phyloP scores from a whole-genome alignment of 202 grass and related monocot genomes.

The Sporobolus alterniflorus region DNA sequence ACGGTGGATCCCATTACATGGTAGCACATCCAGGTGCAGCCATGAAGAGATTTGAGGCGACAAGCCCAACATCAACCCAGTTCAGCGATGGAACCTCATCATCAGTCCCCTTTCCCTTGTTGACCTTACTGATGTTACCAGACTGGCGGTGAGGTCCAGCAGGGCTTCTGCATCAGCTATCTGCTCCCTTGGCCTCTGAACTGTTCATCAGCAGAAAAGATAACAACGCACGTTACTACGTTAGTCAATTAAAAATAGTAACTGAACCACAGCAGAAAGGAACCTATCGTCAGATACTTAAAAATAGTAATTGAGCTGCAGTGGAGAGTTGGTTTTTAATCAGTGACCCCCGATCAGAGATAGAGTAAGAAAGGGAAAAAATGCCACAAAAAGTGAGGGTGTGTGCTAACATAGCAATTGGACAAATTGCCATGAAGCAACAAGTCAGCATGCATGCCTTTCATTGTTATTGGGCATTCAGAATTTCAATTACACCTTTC shows the following conservation, averaged over 20 bases:
- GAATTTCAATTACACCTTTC: neutral
- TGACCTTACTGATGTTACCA: slow-evolving; percentile 74
- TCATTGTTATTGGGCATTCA: neutral
- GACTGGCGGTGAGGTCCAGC: slow-evolving; percentile 68
- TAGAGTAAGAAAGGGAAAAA: neutral
- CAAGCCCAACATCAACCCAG: slow-evolving; percentile 63
- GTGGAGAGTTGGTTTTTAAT: neutral
- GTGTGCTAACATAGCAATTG: neutral
- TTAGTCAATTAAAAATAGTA: neutral
- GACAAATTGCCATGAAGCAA: neutral
- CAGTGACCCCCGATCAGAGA: neutral
- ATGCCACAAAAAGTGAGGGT: neutral
- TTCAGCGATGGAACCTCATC: slow-evolving; percentile 36
- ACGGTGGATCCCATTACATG: slow-evolving; percentile 51
- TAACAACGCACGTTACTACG: too few relatives aligned
- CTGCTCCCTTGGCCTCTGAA: slow-evolving; percentile 92
- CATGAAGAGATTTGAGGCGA: slow-evolving; percentile 61
- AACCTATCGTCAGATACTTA: neutral
- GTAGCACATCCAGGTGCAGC: slow-evolving; percentile 67
- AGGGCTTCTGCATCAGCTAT: slow-evolving; percentile 87
- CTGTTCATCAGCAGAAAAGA: slow-evolving; percentile 40
- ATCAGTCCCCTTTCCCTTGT: slow-evolving; percentile 19
- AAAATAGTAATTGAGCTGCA: neutral
- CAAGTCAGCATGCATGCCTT: neutral
- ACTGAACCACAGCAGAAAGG: neutral